Evolutionary conservation across 116 monocot species (phyloP).

Genomic region (Posidonia oceanica): DNA sequence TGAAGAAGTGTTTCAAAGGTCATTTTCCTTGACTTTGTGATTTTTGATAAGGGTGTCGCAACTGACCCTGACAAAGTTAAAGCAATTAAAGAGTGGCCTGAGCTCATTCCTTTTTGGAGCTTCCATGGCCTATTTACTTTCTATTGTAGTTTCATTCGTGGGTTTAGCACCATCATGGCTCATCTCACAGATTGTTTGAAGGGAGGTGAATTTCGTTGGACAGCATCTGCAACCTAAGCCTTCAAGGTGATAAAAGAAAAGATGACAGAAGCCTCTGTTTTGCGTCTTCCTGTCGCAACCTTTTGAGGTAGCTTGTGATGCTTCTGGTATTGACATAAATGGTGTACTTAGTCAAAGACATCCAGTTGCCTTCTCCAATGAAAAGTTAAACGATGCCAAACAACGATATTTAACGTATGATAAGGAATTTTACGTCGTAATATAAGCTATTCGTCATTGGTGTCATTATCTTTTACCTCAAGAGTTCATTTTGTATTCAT

Average conservation of each 20-base stretch:
- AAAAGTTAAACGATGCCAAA: background rate
- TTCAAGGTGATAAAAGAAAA: background rate
- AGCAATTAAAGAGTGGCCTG: background rate
- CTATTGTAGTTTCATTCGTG: background rate
- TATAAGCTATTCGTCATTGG: background rate
- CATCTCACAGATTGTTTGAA: conserved; percentile 1
- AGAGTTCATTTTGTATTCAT: background rate
- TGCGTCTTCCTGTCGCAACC: background rate
- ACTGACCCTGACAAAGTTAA: background rate
- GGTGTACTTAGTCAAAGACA: background rate
- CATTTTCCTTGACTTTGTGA: too few relatives aligned
- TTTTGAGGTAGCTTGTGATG: conserved; percentile 7
- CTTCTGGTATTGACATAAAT: background rate
- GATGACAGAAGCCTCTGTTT: background rate
- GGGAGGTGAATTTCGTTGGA: background rate
- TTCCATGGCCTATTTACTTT: conserved; percentile 2
- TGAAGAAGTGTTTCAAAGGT: background rate
- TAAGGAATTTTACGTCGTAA: background rate
- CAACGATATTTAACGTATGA: background rate
- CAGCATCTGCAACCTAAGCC: too few relatives aligned
- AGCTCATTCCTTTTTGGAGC: background rate
- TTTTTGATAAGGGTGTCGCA: background rate
- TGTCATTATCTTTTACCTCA: background rate
- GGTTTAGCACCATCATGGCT: background rate
- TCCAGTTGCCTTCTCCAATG: background rate